Conservation (phyloP, 805 yeast genomes). For the Sugiyamaella floridensis region DNA sequence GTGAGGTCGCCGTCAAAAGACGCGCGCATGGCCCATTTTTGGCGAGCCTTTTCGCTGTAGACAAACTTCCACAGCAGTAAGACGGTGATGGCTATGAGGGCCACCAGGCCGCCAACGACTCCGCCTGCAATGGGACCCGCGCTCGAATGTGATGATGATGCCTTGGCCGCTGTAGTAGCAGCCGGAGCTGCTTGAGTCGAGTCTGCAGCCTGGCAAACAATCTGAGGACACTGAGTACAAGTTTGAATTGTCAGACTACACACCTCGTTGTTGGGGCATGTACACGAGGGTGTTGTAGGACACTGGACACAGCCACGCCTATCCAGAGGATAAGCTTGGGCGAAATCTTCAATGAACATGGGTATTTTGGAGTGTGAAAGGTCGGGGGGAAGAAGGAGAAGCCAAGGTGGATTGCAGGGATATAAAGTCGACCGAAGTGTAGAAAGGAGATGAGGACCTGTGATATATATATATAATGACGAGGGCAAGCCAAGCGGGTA, state of each 20-base stretch:
- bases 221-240: constrained; percentile 50
- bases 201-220: constrained; percentile 39
- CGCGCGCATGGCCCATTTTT: constrained; percentile 27
- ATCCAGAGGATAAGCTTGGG: background rate
- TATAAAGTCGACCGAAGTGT: background rate
- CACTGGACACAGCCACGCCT: constrained; percentile 28
- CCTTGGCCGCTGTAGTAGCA: constrained; percentile 9
- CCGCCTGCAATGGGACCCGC: constrained; percentile 69
- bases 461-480: too few species aligned
- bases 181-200: constrained; percentile 13
- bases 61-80: constrained; percentile 36
- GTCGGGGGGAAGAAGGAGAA: background rate
- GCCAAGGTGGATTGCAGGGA: background rate
- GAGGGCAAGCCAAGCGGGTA: too few species aligned
- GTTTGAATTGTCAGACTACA: constrained; percentile 53
- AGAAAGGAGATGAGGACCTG: background rate
- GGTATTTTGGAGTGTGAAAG: background rate
- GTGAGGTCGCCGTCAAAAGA: constrained; percentile 6
- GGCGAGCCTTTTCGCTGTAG: constrained; percentile 29
- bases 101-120: constrained; percentile 55
- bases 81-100: constrained; percentile 35
- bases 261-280: constrained; percentile 44
- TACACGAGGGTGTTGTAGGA: constrained; percentile 37
- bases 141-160: constrained; percentile 22
- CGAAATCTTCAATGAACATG: background rate